Evolutionary conservation across 148 eudicot genomes (phyloP), one percentile per base, ranked within the genome.

Genomic region (Chenopodium album): DNA sequence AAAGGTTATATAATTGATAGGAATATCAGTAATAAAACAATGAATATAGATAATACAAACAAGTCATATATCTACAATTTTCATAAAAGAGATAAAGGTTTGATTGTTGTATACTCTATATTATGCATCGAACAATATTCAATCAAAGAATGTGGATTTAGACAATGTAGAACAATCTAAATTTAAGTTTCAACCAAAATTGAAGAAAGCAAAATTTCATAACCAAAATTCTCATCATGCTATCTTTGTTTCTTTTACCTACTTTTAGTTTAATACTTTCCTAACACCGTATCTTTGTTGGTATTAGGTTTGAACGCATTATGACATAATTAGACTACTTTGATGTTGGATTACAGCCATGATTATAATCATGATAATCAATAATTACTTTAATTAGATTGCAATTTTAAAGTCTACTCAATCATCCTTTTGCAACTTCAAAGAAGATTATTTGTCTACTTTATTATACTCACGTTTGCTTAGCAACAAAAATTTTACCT

Each of bases 311-410:
- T 23, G 62, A 74, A 74, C 29, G 19, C 20, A 73, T 4, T 26
- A 29, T 50, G 63, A 28, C 77, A 74, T 74, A 73, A 20, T 37
- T 46, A 23, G 76, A 23, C 4, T 28, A 29, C 41, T 50, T 47
- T 70, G n/a, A 75, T 62, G 76, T 82, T 85, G 86, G 85, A 76
- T 82, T 79, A 73, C 79, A 84, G 64, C 72, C 79, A 87, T 87
- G 76, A 81, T 78, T 78, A 65, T 73, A 47, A 78, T 48, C 37
- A 68, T 78, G 64, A 68, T 78, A 72, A 63, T 72, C 56, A 67
- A 79, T 84, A 12, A 83, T 75, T 67, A 37, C 54, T 54, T 79
- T 75, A 28, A 76, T 59, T 23, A 56, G 41, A 29, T 14, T 50
- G 52, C 44, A 47, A 69, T 54, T 75, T 73, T 20, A 34, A 3